Base-by-base conservation (phyloP, 352 stramenopile species). In the Pythium brassicae region DNA sequence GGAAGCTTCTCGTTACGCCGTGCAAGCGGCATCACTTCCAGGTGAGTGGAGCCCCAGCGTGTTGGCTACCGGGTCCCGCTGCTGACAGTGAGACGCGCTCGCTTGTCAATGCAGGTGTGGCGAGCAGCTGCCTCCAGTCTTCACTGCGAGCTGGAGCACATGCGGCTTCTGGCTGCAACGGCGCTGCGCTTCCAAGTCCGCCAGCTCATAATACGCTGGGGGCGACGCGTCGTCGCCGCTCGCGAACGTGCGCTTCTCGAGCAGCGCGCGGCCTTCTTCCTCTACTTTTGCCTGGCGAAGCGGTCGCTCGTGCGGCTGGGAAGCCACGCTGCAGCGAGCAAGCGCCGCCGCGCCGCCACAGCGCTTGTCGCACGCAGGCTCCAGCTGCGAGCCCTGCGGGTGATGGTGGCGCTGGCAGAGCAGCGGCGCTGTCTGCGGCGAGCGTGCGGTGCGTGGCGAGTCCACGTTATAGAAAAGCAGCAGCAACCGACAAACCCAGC, bases 231-330 rank as follows among this genome's bases (percentile, higher is more conserved):
- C 2, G 12, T 3, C 1, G 15, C 50, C 1, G 25, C 20, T 0
- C 32, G 37, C 11, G 59, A 62, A 6, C 55, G 19, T 17, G 14
- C 39, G 3, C 29, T 64, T 10, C 46, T 53, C 23, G 29, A 53
- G 32, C 25, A 63, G n/a, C 54, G 55, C 29, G 59, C 59, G 37
- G 37, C 46, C 43, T 63, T 66, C 39, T 66, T 66, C 29, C 47
- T 64, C 17, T 66, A 66, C 35, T 66, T 55, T 25, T 59, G 50
- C 20, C 25, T 66, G 26, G 39, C 50, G 23, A 66, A 64, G 44
- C 54, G 35, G 14, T 64, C 55, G 32, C 46, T 66, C 29, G 29
- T 10, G 26, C 55, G 43, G 23, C 22, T 66, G 22, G 26, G 26
- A n/a, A 42, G 20, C 17, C 23, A 63, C 20, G 47, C 59, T 27